phyloP scores from a whole-genome alignment of 306 rosid genomes.

The Canavalia gladiata region DNA sequence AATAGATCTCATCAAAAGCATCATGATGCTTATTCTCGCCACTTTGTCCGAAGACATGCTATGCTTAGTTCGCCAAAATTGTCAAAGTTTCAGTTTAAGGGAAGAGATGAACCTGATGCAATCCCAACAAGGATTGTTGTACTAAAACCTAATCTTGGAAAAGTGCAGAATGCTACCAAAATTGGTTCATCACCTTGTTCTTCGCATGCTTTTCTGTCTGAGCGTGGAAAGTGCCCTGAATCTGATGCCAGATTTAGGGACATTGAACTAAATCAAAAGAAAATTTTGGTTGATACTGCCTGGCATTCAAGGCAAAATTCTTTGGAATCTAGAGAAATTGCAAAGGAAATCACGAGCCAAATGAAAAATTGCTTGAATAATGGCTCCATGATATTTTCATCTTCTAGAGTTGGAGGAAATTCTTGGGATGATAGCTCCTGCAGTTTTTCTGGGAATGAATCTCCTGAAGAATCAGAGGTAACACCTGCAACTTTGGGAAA shows the following conservation, averaged over 20 bases:
- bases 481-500: slow-evolving; percentile 40
- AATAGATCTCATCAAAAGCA: slow-evolving; percentile 56
- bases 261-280: not conserved
- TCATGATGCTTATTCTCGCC: slow-evolving; percentile 44
- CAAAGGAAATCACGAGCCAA: slow-evolving; percentile 76
- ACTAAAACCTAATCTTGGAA: slow-evolving; percentile 79
- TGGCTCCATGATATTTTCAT: slow-evolving; percentile 50
- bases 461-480: slow-evolving; percentile 60
- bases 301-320: slow-evolving; percentile 59
- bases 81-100: slow-evolving; percentile 51
- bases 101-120: slow-evolving; percentile 40
- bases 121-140: slow-evolving; percentile 81
- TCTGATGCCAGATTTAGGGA: slow-evolving; percentile 18
- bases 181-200: slow-evolving; percentile 59
- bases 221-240: not conserved
- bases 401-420: slow-evolving; percentile 63
- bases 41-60: slow-evolving; percentile 51
- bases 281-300: slow-evolving; percentile 25
- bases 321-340: slow-evolving; percentile 72
- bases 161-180: slow-evolving; percentile 52
- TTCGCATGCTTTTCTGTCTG: slow-evolving; percentile 46
- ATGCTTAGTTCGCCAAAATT: slow-evolving; percentile 47
- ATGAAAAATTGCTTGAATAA: slow-evolving; percentile 59
- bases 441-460: slow-evolving; percentile 68
- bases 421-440: slow-evolving; percentile 67